Percentiles rank a stretch among this genome's conserved stretches.
These are phyloP conservation scores for Xylariaceae sp. DNA, from an alignment of 2,329 filamentous ascomycete species.

Conservation along the genomic window DNA sequence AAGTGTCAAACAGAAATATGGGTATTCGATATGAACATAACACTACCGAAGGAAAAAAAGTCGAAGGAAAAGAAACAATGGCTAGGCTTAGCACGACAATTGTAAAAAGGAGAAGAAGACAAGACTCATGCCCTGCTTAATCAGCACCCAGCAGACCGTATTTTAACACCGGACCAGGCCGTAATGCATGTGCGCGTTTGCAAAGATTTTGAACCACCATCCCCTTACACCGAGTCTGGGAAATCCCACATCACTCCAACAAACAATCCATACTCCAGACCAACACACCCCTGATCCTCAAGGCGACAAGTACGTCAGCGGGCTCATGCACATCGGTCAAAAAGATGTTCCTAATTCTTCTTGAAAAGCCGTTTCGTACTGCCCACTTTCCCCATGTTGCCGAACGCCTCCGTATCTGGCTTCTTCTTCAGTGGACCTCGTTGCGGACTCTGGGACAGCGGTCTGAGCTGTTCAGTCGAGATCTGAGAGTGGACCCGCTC, in stretches of 20 bases:
- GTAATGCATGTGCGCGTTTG: slow-evolving; percentile 18
- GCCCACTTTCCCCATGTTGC: slow-evolving; percentile 68
- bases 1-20: slow-evolving; percentile 6
- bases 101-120: slow-evolving; percentile 7
- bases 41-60: slow-evolving; percentile 2
- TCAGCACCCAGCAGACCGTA: slow-evolving; percentile 3
- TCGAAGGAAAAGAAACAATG: slow-evolving; percentile 1
- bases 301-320: neutral
- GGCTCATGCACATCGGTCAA: slow-evolving; percentile 8
- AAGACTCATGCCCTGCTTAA: slow-evolving; percentile 10
- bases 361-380: slow-evolving; percentile 69
- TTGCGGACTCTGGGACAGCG: neutral
- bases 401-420: slow-evolving; percentile 47
- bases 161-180: slow-evolving; percentile 14
- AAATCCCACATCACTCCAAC: no score
- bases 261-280: no score
- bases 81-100: slow-evolving; percentile 5
- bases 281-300: no score
- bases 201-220: neutral
- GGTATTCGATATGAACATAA: slow-evolving; percentile 7
- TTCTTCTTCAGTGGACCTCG: slow-evolving; percentile 17
- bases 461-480: slow-evolving; percentile 17
- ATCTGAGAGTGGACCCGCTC: slow-evolving; percentile 39
- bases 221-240: no score
- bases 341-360: slow-evolving; percentile 35